phyloP scores from a whole-genome alignment of 345 rosid species.

The Gossypium stocksii region DNA sequence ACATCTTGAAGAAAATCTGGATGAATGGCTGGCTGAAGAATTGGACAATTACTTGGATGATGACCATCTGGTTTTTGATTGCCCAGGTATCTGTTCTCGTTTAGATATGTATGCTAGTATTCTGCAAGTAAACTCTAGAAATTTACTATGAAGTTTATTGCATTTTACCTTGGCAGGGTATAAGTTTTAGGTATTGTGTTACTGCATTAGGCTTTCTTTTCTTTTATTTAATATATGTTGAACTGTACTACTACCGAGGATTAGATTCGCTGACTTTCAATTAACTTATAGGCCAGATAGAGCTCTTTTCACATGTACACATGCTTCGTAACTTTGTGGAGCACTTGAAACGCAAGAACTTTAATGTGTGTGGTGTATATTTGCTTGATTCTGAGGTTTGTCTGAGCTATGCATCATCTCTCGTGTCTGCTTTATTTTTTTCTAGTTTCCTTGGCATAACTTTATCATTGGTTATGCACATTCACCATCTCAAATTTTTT shows the following conservation, averaged over 20 bases:
- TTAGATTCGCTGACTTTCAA: background rate
- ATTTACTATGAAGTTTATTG: background rate
- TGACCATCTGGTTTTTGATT: conserved; percentile 82
- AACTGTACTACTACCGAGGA: background rate
- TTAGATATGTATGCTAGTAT: background rate
- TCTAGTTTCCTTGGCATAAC: background rate
- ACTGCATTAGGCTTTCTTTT: background rate
- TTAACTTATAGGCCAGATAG: conserved; percentile 69
- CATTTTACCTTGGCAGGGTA: background rate
- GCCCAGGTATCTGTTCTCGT: conserved; percentile 60
- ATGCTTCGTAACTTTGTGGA: conserved; percentile 85
- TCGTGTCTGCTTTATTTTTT: background rate
- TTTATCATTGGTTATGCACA: conserved; percentile 6
- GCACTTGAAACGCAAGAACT: conserved; percentile 78
- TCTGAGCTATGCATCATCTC: conserved; percentile 9
- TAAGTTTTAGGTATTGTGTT: background rate
- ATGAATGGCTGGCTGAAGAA: conserved; percentile 83
- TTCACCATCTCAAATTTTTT: conserved; percentile 6
- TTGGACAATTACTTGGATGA: conserved; percentile 83
- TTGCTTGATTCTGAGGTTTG: conserved; percentile 93
- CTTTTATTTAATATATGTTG: background rate
- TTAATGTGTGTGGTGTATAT: conserved; percentile 79
- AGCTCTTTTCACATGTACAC: conserved; percentile 84
- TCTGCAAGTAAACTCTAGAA: background rate
- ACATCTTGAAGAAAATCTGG: conserved; percentile 73